phyloP scores from a whole-genome alignment of 2,329 filamentous ascomycete species.

The Elsinoe ampelina region DNA sequence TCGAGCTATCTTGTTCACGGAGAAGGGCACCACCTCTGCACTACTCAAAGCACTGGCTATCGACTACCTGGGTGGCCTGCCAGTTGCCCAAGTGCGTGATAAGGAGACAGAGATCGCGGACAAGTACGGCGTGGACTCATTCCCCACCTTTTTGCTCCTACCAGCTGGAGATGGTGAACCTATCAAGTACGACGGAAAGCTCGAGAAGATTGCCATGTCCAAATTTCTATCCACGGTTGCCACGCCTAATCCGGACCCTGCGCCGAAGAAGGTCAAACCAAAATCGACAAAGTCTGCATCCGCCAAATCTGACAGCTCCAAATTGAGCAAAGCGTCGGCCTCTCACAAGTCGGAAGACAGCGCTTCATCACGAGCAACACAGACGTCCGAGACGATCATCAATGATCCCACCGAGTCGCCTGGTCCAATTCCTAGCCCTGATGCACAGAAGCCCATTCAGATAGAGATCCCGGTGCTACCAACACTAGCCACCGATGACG shows the following conservation, averaged over 20 bases:
- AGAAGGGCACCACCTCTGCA: slow-evolving; percentile 81
- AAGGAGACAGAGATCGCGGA: slow-evolving; percentile 66
- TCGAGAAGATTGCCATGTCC: slow-evolving; percentile 75
- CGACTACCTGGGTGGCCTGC: slow-evolving; percentile 74
- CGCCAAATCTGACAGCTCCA: slow-evolving; percentile 38
- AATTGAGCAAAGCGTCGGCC: slow-evolving; percentile 42
- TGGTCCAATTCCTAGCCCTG: slow-evolving; percentile 37
- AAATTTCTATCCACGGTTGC: slow-evolving; percentile 74
- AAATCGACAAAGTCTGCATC: slow-evolving; percentile 38
- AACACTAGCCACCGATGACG: slow-evolving; percentile 42
- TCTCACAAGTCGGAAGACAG: slow-evolving; percentile 44
- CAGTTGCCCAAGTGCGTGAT: slow-evolving; percentile 71
- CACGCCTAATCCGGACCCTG: slow-evolving; percentile 68
- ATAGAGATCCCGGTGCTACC: slow-evolving; percentile 57
- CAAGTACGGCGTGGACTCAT: slow-evolving; percentile 65
- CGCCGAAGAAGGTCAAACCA: slow-evolving; percentile 38
- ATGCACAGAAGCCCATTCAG: slow-evolving; percentile 40
- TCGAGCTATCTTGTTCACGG: slow-evolving; percentile 86
- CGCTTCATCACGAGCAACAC: slow-evolving; percentile 37
- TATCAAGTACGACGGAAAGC: slow-evolving; percentile 67
- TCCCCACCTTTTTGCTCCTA: slow-evolving; percentile 72
- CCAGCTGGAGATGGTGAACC: slow-evolving; percentile 60
- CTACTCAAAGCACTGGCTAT: slow-evolving; percentile 77
- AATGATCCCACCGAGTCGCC: slow-evolving; percentile 46
- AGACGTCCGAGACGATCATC: slow-evolving; percentile 43